phyloP scores from a whole-genome alignment of 1,284 basidiomycete species.

The Sanguinoderma infundibulare region DNA sequence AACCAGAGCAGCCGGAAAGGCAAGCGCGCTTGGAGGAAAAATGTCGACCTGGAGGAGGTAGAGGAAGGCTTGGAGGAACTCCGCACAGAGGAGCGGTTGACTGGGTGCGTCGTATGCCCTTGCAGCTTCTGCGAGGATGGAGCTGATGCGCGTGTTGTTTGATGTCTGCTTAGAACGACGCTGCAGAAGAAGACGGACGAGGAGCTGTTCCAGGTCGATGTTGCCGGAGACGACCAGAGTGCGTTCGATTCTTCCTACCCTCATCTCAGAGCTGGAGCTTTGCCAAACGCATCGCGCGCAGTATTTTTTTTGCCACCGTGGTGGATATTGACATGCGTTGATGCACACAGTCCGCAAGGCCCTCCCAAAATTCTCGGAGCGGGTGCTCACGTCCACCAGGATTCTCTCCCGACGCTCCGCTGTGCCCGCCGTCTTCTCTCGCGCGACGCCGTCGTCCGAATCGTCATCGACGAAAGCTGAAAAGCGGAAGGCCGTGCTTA shows the following conservation, averaged over 20 bases:
- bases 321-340: not conserved
- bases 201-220: conserved; percentile 82
- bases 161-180: conserved; percentile 45
- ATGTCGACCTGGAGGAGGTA: conserved; percentile 80
- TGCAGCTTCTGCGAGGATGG: conserved; percentile 2
- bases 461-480: conserved; percentile 33
- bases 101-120: conserved; percentile 57
- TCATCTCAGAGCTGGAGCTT: not conserved
- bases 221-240: conserved; percentile 80
- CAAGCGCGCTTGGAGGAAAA: conserved; percentile 93
- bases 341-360: conserved; percentile 55
- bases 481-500: conserved; percentile 44
- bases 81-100: conserved; percentile 77
- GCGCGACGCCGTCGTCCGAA: conserved; percentile 22
- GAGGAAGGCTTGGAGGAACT: conserved; percentile 77
- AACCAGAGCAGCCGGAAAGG: conserved; percentile 84
- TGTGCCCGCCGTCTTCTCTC: conserved; percentile 79
- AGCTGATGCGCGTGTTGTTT: not conserved
- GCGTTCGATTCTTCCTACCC: conserved; percentile 26
- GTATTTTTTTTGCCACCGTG: no score
- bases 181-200: conserved; percentile 69
- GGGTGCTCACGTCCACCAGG: conserved; percentile 76
- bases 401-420: conserved; percentile 86
- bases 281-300: conserved; percentile 30
- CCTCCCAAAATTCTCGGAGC: conserved; percentile 57